phyloP scores from a whole-genome alignment of 257 asterid genomes.

The Solanum microdontum region DNA sequence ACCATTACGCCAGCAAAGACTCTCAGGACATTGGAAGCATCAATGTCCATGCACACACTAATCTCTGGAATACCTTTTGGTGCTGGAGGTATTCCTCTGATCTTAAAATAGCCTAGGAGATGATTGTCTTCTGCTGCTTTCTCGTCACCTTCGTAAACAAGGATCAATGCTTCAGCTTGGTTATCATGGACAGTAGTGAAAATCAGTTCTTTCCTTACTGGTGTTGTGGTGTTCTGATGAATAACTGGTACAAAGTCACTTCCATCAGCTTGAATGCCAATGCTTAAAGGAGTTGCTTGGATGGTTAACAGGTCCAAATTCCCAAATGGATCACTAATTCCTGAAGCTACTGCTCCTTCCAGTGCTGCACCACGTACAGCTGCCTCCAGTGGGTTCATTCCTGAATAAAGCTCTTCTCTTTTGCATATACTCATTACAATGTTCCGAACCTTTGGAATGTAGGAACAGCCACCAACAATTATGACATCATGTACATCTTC shows the following conservation, averaged over 20 bases:
- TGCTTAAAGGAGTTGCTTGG: constrained; percentile 60
- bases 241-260: constrained; percentile 45
- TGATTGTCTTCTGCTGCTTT: constrained; percentile 39
- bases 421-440: constrained; percentile 24
- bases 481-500: constrained; percentile 51
- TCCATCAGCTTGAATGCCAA: constrained; percentile 60
- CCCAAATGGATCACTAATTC: constrained; percentile 65
- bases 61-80: constrained; percentile 75
- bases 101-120: constrained; percentile 64
- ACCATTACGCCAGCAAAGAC: constrained; percentile 48
- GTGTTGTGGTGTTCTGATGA: constrained; percentile 46
- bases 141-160: constrained; percentile 63
- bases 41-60: constrained; percentile 60
- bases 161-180: constrained; percentile 61
- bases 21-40: constrained; percentile 50
- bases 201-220: constrained; percentile 44
- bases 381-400: constrained; percentile 64
- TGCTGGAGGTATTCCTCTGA: constrained; percentile 60
- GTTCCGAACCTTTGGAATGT: constrained; percentile 40
- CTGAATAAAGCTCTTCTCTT: constrained; percentile 26
- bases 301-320: constrained; percentile 60
- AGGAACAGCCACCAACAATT: constrained; percentile 79
- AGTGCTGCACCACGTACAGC: constrained; percentile 85
- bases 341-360: constrained; percentile 81
- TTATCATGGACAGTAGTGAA: constrained; percentile 64